Evolutionary conservation across 352 stramenopile species (phyloP).

Genomic region (Phytophthora colocasiae): DNA sequence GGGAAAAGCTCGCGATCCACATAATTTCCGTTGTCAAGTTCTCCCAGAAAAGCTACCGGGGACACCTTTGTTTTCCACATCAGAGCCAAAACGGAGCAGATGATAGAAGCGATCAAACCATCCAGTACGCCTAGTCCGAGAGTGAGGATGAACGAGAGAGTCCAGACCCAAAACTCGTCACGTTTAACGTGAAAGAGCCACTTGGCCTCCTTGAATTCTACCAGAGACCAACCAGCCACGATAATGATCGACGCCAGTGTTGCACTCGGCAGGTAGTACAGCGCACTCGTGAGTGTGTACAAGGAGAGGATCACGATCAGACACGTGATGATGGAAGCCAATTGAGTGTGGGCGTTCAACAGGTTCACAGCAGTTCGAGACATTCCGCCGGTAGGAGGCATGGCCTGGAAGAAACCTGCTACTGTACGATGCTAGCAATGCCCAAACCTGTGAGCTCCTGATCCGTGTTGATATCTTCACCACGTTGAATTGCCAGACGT

Average conservation of each 20-base stretch:
- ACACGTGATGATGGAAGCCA: conserved; percentile 83
- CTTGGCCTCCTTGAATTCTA: conserved; percentile 86
- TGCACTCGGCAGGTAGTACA: conserved; percentile 85
- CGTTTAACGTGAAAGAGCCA: conserved; percentile 70
- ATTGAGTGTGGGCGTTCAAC: conserved; percentile 75
- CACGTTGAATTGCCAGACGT: conserved; percentile 67
- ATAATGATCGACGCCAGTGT: conserved; percentile 89
- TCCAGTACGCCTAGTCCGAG: conserved; percentile 36
- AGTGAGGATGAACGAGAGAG: conserved; percentile 51
- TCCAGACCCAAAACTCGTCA: conserved; percentile 60
- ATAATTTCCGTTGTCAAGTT: conserved; percentile 38
- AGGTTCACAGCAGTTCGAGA: conserved; percentile 90
- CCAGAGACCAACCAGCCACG: conserved; percentile 81
- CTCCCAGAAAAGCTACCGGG: conserved; percentile 38
- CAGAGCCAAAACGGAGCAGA: conserved; percentile 52
- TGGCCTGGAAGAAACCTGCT: conserved; percentile 84
- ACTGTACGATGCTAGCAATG: conserved; percentile 81
- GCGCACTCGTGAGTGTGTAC: conserved; percentile 78
- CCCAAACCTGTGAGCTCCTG: conserved; percentile 89
- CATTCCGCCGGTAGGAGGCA: conserved; percentile 86
- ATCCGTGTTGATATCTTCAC: conserved; percentile 66
- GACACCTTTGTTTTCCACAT: conserved; percentile 58
- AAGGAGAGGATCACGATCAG: conserved; percentile 83
- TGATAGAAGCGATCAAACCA: conserved; percentile 52
- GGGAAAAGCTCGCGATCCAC: conserved; percentile 43